Conservation (phyloP, 2,329 filamentous ascomycete genomes). For the Beauveria sp. region DNA sequence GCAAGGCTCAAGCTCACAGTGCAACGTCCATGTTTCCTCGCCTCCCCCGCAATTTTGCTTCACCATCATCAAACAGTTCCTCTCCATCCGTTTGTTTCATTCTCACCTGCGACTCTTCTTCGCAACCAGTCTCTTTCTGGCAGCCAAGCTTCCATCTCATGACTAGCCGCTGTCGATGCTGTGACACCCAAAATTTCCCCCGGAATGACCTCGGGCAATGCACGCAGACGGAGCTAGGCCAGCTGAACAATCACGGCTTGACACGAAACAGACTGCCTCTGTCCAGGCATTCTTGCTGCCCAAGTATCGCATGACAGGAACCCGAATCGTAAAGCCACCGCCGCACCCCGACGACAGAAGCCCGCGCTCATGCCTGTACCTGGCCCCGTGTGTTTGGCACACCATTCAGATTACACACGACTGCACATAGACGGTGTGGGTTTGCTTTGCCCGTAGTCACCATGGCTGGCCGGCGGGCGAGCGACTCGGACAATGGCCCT, state of each 20-base stretch:
- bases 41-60: slow-evolving; percentile 2
- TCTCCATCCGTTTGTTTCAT: not conserved
- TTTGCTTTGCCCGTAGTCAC: not conserved
- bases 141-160: not conserved
- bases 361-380: not conserved
- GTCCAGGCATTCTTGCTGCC: not conserved
- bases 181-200: not conserved
- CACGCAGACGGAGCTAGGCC: not conserved
- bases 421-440: not conserved
- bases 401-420: not conserved
- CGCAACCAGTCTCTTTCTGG: not conserved
- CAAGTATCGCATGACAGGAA: not conserved
- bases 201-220: not conserved
- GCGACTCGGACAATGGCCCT: not conserved
- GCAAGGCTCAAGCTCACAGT: too few species aligned
- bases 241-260: not conserved
- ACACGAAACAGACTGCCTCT: not conserved
- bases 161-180: not conserved
- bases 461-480: not conserved
- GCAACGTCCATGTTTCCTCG: not conserved
- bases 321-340: not conserved
- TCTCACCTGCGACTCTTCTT: not conserved
- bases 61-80: not conserved
- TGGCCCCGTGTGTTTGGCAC: not conserved
- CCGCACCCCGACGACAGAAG: not conserved